Base-by-base conservation (phyloP, 176 grass and related monocot genomes). In the Cenchrus americanus region DNA sequence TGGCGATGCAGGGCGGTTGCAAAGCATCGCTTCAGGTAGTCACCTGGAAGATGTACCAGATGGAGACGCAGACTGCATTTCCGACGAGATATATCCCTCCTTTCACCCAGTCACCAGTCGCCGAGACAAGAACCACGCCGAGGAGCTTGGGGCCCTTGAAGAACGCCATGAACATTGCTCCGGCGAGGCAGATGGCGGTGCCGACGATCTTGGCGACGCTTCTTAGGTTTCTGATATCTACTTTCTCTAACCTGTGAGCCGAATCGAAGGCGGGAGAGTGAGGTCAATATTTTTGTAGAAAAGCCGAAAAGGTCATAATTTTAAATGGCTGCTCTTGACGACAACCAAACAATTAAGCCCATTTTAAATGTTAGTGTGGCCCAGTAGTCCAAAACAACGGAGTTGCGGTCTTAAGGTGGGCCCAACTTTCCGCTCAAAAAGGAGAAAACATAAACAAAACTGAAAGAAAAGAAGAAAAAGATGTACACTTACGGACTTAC, bases 11-110 rank as follows among this genome's bases (percentile, higher is more conserved):
- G 1, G 63, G 8, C 10, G 46, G 5, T 24, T 62, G 44, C 22
- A 12, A 12, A 8, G 10, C 64, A 23, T 4, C 9, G 8, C 71
- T 80, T 23, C 5, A 49, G n/a, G 3, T 19, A 8, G 46, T 79
- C 75, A 64, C 89, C 89, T 94, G 92, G 78, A 94, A 76, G 66
- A 94, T 87, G 62, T 89, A 88, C 89, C 87, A 92, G 22, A 87
- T 62, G 50, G 92, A 89, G 89, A 91, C 76, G 80, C 87, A 89
- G 46, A 66, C 47, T 18, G 60, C 73, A 9, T 84, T 87, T 70
- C 54, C 90, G 9, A 90, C 44, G 19, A 94, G 90, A 44, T 83
- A 88, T n/a, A 92, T 80, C 12, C 81, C 76, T 23, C 93, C 93
- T 21, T 22, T 66, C 12, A 81, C 65, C 93, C 93, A 94, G 42